Evolutionary conservation across 1,139 yeast genomes (phyloP), one percentile per base, ranked within the genome.

Genomic region (Pichia kudriavzevii): DNA sequence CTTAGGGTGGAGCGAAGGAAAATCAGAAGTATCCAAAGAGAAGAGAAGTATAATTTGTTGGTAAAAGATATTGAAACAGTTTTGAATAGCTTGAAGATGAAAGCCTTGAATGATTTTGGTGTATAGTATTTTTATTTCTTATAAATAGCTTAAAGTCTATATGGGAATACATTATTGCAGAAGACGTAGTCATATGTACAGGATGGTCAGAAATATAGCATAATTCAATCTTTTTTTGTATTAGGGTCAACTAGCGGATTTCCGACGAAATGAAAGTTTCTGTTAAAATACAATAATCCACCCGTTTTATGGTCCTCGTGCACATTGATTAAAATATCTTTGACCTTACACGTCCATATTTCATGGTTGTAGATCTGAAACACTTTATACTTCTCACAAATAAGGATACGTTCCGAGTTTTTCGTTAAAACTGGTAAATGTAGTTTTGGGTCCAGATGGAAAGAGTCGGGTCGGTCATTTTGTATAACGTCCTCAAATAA

Each of bases 321-420:
- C 2, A 35, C 28, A 18, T 52, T 49, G 20, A 59, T 54, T 19
- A 65, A 60, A 5, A 77, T 69, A 33, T 78, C 78, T 24, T 67
- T 54, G 2, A 80, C 83, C 39, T 68, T 66, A 3, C 82, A 93
- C 3, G 83, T 75, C 94, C 95, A 85, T 3, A 87, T 76, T 53
- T 85, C 95, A 56, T 87, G 95, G 47, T 79, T 83, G 40, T 79
- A 85, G 0, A 85, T 75, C 14, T 58, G 58, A 37, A 82, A 66
- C 7, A 72, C 74, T 25, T 67, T 59, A 27, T 60, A 59, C 30
- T 74, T 71, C 39, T 69, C 62, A 53, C 95, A 84, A 12, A 83
- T 68, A 38, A 85, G 60, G 1, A 79, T 72, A 20, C 76, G 61
- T 45, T 78, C 85, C 14, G 82, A 72, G 22, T 68, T 64, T 11